These are phyloP conservation scores for Cladophialophora psammophila DNA, from an alignment of 2,329 filamentous ascomycete species.

Conservation along the genomic window DNA sequence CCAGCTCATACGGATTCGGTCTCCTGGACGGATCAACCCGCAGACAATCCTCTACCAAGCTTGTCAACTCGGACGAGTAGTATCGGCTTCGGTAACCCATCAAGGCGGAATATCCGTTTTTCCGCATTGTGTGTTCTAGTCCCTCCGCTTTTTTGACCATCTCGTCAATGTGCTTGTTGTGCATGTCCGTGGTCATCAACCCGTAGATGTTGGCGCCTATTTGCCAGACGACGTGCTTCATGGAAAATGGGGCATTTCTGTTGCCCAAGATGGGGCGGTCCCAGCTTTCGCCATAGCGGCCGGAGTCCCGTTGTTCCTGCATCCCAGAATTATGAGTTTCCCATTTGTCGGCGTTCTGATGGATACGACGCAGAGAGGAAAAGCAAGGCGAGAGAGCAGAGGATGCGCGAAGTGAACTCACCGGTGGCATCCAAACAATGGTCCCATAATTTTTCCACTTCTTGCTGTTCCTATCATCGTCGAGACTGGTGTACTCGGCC, in stretches of 20 bases:
- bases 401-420: constrained; percentile 12
- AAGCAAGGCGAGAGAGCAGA: background rate
- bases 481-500: constrained; percentile 28
- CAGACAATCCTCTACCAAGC: constrained; percentile 28
- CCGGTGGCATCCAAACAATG: constrained; percentile 31
- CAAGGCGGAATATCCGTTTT: constrained; percentile 26
- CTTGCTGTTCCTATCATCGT: constrained; percentile 26
- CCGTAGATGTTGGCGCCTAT: constrained; percentile 33
- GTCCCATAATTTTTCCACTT: constrained; percentile 29
- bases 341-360: background rate
- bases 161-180: constrained; percentile 25
- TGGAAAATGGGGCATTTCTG: constrained; percentile 20
- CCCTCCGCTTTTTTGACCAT: constrained; percentile 15
- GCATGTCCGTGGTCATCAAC: constrained; percentile 24
- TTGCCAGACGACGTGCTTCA: constrained; percentile 33
- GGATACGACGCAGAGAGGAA: background rate
- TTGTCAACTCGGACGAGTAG: constrained; percentile 22
- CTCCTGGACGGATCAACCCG: constrained; percentile 23
- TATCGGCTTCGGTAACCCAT: background rate
- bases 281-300: constrained; percentile 28
- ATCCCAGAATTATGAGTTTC: background rate
- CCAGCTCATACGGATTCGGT: constrained; percentile 16
- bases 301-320: constrained; percentile 31
- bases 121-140: constrained; percentile 13
- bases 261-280: constrained; percentile 18